Conservation (phyloP, 164 flowering plant species). For the Berberis thunbergii region DNA sequence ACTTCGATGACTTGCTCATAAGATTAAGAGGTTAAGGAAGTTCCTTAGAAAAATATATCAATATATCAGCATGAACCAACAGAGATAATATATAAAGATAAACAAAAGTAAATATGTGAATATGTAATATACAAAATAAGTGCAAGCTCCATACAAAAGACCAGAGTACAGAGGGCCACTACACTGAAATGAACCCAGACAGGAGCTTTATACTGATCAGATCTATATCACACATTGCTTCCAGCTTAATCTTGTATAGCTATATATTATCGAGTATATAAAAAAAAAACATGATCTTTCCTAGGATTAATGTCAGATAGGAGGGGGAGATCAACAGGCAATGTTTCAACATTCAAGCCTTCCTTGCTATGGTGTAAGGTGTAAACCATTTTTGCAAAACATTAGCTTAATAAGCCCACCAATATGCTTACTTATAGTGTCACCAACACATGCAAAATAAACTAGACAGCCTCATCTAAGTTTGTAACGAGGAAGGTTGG, state of each 20-base stretch:
- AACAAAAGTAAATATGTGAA: no score
- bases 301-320: constrained; percentile 40
- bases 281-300: neutral
- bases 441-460: neutral
- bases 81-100: no score
- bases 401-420: neutral
- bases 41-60: no score
- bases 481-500: no score
- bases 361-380: constrained; percentile 36
- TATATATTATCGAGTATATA: neutral
- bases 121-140: no score
- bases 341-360: constrained; percentile 34
- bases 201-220: neutral
- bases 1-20: no score
- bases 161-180: no score
- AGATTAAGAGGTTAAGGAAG: no score
- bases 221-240: neutral
- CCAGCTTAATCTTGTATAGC: neutral
- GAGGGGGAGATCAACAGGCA: constrained; percentile 59
- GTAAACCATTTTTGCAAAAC: constrained; percentile 69
- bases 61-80: no score
- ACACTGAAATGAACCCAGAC: no score
- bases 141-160: no score
- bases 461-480: neutral
- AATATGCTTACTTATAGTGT: neutral